phyloP scores from a whole-genome alignment of 2,329 filamentous ascomycete species.

The Aspergillus transmontanensis region DNA sequence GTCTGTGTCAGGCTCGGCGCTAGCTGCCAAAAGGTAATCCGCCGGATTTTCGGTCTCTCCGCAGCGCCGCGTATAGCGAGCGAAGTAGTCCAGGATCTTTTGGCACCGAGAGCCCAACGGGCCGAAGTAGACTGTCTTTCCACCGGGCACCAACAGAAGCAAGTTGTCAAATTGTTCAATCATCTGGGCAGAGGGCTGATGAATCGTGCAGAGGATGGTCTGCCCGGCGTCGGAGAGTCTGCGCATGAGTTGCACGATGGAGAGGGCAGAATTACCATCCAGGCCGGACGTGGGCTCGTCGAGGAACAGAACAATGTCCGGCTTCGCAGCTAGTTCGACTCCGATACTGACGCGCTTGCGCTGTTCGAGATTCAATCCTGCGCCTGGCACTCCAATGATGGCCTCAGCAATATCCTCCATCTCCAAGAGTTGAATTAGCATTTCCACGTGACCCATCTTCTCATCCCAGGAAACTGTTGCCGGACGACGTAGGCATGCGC shows the following conservation, averaged over 20 bases:
- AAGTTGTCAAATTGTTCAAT: slow-evolving; percentile 59
- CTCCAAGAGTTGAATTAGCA: slow-evolving; percentile 63
- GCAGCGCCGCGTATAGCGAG: slow-evolving; percentile 1
- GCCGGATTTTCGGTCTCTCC: slow-evolving; percentile 6
- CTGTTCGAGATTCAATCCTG: slow-evolving; percentile 56
- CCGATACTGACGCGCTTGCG: slow-evolving; percentile 32
- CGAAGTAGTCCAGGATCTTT: slow-evolving; percentile 6
- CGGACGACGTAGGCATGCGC: slow-evolving; percentile 61
- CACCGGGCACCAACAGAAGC: slow-evolving; percentile 53
- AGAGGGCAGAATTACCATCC: slow-evolving; percentile 57
- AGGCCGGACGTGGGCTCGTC: slow-evolving; percentile 61
- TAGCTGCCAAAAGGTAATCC: slow-evolving; percentile 8
- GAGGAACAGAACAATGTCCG: slow-evolving; percentile 58
- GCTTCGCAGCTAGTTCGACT: slow-evolving; percentile 30
- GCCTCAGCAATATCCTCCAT: slow-evolving; percentile 67
- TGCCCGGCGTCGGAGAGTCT: slow-evolving; percentile 60
- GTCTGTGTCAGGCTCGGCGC: not conserved
- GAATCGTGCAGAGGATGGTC: slow-evolving; percentile 58
- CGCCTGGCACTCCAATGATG: slow-evolving; percentile 61
- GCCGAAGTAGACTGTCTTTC: slow-evolving; percentile 55
- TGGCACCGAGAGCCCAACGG: slow-evolving; percentile 22
- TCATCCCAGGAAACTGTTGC: slow-evolving; percentile 57
- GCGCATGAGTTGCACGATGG: slow-evolving; percentile 58
- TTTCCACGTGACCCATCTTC: slow-evolving; percentile 65
- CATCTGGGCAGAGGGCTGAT: slow-evolving; percentile 57